These are phyloP conservation scores for Lachnellula cervina DNA, from an alignment of 2,329 filamentous ascomycete genomes.

Conservation along the genomic window DNA sequence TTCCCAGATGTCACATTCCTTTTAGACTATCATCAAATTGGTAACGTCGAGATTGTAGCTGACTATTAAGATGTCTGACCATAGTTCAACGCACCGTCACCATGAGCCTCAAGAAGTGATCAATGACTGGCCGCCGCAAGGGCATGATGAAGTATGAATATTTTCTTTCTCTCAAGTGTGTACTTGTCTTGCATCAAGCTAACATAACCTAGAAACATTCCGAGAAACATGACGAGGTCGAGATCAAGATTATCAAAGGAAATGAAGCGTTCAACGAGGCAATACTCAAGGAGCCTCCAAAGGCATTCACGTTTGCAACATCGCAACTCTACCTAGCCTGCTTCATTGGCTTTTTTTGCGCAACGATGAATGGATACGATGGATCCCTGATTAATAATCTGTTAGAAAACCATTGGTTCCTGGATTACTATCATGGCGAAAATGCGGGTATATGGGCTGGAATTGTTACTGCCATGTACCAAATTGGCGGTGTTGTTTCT, in stretches of 20 bases:
- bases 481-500: conserved; percentile 45
- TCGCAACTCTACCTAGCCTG: conserved; percentile 42
- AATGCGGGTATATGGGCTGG: conserved; percentile 45
- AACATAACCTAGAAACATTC: conserved; percentile 19
- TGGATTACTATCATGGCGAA: conserved; percentile 36
- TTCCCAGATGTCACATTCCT: neutral
- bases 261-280: conserved; percentile 52
- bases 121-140: neutral
- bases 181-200: neutral
- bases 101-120: neutral
- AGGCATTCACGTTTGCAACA: conserved; percentile 36
- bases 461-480: conserved; percentile 48
- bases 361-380: conserved; percentile 50
- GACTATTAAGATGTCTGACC: neutral
- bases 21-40: neutral
- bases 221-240: conserved; percentile 26
- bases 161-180: neutral
- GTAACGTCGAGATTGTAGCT: neutral
- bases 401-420: conserved; percentile 39
- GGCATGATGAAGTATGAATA: conserved; percentile 11
- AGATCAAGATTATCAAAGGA: conserved; percentile 43
- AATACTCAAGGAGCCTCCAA: conserved; percentile 47
- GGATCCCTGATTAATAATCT: conserved; percentile 47
- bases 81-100: neutral
- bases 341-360: conserved; percentile 45